phyloP scores from a whole-genome alignment of 257 asterid genomes.

The Fraxinus pennsylvanica region DNA sequence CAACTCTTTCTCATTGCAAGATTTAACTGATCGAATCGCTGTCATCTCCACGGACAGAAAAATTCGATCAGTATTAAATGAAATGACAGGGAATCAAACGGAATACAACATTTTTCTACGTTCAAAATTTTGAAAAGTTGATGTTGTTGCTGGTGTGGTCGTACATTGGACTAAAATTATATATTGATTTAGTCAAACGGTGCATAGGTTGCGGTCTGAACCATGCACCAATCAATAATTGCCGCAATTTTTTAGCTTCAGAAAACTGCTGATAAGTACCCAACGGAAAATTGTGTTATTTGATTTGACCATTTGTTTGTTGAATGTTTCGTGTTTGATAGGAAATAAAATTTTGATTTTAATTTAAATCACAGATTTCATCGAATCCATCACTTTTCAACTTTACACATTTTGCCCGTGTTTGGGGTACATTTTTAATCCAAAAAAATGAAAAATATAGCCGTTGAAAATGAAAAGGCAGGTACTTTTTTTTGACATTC shows the following conservation, averaged over 20 bases:
- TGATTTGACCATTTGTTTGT: not conserved
- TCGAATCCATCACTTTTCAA: too few species aligned
- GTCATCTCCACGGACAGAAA: too few species aligned
- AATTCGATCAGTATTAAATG: not conserved
- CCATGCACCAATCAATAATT: not conserved
- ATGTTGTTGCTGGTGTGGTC: not conserved
- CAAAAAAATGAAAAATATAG: too few species aligned
- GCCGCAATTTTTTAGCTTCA: not conserved
- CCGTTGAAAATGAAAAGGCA: too few species aligned
- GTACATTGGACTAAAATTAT: constrained; percentile 12
- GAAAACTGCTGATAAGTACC: not conserved
- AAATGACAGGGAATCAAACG: not conserved
- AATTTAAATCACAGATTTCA: too few species aligned
- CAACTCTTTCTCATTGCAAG: too few species aligned
- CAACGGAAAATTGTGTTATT: not conserved
- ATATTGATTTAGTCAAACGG: not conserved
- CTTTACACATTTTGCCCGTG: too few species aligned
- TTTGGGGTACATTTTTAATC: too few species aligned
- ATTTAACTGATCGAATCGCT: too few species aligned
- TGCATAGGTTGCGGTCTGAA: not conserved
- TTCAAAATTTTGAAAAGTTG: constrained; percentile 32
- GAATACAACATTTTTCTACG: constrained; percentile 24
- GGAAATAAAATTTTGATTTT: too few species aligned
- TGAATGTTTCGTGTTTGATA: too few species aligned
- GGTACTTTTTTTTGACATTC: too few species aligned